Evolutionary conservation across 352 stramenopile genomes (phyloP), one percentile per base, ranked within the genome.

Genomic region (Phytophthora litchii): DNA sequence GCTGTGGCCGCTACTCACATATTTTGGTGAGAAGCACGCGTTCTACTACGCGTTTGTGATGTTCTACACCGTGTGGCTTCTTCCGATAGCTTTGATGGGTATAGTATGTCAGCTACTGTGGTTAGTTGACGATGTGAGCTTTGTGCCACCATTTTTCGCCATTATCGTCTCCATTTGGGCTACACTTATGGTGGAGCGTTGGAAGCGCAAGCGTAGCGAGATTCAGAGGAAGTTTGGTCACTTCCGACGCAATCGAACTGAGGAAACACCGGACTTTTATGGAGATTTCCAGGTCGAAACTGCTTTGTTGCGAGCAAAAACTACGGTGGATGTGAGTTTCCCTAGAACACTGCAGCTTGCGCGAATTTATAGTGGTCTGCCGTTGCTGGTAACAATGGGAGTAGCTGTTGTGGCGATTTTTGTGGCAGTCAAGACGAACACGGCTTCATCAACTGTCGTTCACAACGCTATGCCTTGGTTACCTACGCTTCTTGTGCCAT

Each of bases 131-230:
- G 44, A 57, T 17, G 38, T 72, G 1, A 60, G 37, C 20, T 88
- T 72, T 46, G 51, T 80, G 3, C 60, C 78, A 13, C 79, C 73
- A 27, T 47, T 89, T 3, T 88, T 90, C 35, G 77, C 77, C 0
- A 67, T 97, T 32, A 72, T 94, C 17, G 86, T 97, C 20, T 83
- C 76, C 34, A 77, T 97, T 46, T 96, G 88, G 89, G 83, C 83
- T 3, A 92, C 91, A 37, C 53, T 94, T 3, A 59, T 97, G 46
- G 76, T 97, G 6, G 89, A 97, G 69, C 82, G 80, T 13, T 97
- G 90, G 90, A 97, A 97, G 58, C 89, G 88, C 35, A 95, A 97
- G 59, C 72, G 88, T 34, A 85, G 78, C 25, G 77, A 88, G 57
- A 85, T 96, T 41, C 76, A 89, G 25, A 63, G 80, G 25, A 83